phyloP scores from a whole-genome alignment of 2,329 filamentous ascomycete species.

The Colletotrichum incanum region DNA sequence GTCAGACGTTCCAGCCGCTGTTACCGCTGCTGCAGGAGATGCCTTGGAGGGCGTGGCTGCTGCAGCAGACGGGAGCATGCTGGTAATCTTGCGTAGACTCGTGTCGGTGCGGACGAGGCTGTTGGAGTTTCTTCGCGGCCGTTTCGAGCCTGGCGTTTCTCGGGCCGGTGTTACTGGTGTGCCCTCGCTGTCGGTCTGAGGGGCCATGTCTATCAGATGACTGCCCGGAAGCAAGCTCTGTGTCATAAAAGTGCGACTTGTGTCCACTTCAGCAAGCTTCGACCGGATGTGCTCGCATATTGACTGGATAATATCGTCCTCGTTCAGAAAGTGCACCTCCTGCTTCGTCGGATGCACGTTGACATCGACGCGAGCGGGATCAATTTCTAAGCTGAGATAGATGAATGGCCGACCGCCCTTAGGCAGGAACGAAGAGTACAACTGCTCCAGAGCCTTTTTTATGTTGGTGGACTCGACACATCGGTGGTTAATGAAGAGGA shows the following conservation, averaged over 20 bases:
- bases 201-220: conserved; percentile 49
- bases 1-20: conserved; percentile 40
- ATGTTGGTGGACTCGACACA: conserved; percentile 91
- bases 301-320: conserved; percentile 93
- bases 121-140: conserved; percentile 67
- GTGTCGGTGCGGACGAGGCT: conserved; percentile 93
- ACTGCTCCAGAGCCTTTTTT: conserved; percentile 92
- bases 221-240: conserved; percentile 88
- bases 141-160: conserved; percentile 55
- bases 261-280: conserved; percentile 89
- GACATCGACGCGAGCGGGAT: conserved; percentile 93
- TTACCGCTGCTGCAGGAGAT: conserved; percentile 40
- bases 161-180: conserved; percentile 50
- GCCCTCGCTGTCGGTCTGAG: conserved; percentile 47
- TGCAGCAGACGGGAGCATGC: conserved; percentile 82
- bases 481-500: conserved; percentile 97
- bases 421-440: conserved; percentile 88
- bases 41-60: conserved; percentile 47
- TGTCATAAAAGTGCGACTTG: conserved; percentile 93
- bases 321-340: conserved; percentile 97
- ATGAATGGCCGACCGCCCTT: conserved; percentile 96
- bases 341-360: conserved; percentile 98
- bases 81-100: conserved; percentile 92
- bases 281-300: conserved; percentile 86
- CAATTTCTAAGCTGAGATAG: conserved; percentile 93